Conservation (phyloP, 2,329 filamentous ascomycete species). For the Aplosporella prunicola region DNA sequence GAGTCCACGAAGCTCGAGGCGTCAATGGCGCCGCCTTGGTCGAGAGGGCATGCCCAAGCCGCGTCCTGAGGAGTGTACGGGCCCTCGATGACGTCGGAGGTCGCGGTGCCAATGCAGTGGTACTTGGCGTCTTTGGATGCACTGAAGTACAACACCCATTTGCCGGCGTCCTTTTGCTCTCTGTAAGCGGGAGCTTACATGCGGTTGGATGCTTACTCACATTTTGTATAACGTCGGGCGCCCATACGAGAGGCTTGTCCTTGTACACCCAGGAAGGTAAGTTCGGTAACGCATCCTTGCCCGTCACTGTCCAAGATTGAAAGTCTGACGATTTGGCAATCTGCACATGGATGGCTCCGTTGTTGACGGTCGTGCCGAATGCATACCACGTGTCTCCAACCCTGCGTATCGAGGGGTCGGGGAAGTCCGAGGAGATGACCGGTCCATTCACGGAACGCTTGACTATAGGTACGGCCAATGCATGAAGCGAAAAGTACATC, state of each 20-base stretch:
- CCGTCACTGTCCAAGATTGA: conserved; percentile 22
- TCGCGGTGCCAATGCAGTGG: conserved; percentile 53
- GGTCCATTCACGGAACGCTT: conserved; percentile 7
- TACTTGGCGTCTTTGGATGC: conserved; percentile 36
- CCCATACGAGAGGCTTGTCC: conserved; percentile 22
- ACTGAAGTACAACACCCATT: conserved; percentile 53
- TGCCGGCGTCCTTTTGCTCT: conserved; percentile 36
- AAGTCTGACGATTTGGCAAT: conserved; percentile 29
- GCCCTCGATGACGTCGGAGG: conserved; percentile 38
- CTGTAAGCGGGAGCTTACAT: no score
- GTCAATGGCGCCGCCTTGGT: conserved; percentile 53
- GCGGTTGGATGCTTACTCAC: not conserved
- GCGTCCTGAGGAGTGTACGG: conserved; percentile 42
- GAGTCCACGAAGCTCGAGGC: conserved; percentile 49
- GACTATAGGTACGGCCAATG: conserved; percentile 4
- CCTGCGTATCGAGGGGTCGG: conserved; percentile 27
- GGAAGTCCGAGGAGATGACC: conserved; percentile 23
- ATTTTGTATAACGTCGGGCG: conserved; percentile 23
- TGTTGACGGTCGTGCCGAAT: conserved; percentile 23
- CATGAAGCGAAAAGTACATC: no score
- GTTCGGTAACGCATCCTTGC: conserved; percentile 21
- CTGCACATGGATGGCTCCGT: conserved; percentile 22
- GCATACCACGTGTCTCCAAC: conserved; percentile 28
- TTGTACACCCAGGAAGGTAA: conserved; percentile 20
- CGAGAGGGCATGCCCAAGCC: conserved; percentile 42